Conservation (phyloP, 2,329 filamentous ascomycete genomes). For the Rachicladosporium sp. region DNA sequence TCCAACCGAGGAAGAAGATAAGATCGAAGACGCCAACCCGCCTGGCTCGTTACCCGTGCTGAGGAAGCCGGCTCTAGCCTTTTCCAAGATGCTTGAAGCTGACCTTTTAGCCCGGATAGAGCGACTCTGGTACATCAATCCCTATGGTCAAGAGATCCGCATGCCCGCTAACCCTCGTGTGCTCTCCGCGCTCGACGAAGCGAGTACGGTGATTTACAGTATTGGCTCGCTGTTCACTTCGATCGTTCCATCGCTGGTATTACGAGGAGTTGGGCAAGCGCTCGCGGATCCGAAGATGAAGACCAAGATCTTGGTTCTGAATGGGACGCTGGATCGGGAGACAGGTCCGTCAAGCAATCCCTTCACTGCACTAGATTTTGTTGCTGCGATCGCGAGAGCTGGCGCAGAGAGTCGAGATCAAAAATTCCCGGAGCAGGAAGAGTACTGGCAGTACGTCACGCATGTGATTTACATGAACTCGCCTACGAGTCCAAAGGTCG, state of each 20-base stretch:
- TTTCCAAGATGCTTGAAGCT: constrained; percentile 63
- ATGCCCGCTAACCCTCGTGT: constrained; percentile 74
- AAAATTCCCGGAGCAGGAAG: constrained; percentile 19
- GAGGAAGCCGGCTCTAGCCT: constrained; percentile 67
- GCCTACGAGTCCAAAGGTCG: constrained; percentile 55
- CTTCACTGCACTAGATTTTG: constrained; percentile 68
- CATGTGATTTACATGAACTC: constrained; percentile 73
- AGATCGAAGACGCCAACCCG: constrained; percentile 66
- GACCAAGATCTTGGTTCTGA: constrained; percentile 73
- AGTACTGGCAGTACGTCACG: constrained; percentile 61
- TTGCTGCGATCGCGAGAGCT: constrained; percentile 65
- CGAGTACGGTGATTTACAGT: constrained; percentile 69
- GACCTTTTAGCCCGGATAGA: constrained; percentile 67
- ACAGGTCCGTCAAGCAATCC: constrained; percentile 56
- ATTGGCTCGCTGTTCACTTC: constrained; percentile 92
- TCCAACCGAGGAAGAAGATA: constrained; percentile 44
- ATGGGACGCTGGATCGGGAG: constrained; percentile 74
- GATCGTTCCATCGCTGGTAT: constrained; percentile 68
- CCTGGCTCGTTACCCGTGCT: constrained; percentile 71
- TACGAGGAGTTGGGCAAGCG: constrained; percentile 60
- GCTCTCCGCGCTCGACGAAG: constrained; percentile 50
- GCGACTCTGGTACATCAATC: constrained; percentile 93
- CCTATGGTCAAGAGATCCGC: constrained; percentile 91
- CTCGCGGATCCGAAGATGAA: constrained; percentile 38
- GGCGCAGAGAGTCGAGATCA: constrained; percentile 53